Evolutionary conservation across 352 stramenopile species (phyloP), one percentile per base, ranked within the genome.

Genomic region (Phytophthora parvispora): DNA sequence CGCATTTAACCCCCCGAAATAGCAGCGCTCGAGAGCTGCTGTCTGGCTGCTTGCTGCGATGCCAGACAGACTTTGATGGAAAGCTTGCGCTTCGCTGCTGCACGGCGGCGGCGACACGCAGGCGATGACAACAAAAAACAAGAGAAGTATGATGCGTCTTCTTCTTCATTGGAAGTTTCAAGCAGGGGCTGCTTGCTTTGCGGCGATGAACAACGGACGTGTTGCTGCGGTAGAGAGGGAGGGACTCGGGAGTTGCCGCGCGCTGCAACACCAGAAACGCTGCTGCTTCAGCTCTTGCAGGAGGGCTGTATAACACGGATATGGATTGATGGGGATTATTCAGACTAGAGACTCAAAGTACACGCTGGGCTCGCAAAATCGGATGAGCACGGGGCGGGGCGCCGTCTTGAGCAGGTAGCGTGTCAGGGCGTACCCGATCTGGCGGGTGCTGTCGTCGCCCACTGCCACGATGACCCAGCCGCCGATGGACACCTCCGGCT

Each of bases 401-500:
- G 85, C 78, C 8, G 87, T 93, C 79, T 88, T 85, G 47, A 95
- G 80, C 60, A 95, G 57, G 60, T 92, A 93, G 4, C 83, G 82
- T 22, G 83, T 84, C 25, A 95, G 54, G 2, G 69, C 64, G 67
- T 95, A 95, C 43, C 84, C 81, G 18, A 95, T 75, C 42, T 84
- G 67, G 24, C 78, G 77, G n/a, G 87, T 95, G 57, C 71, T 87
- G 61, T 95, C 87, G 51, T 85, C 69, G 10, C 75, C 87, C 42
- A 95, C 87, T 18, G 87, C 85, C 18, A 93, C 85, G 40, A 93
- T 75, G 42, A 92, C 84, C 71, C 78, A 95, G 1, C 87, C 87
- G 0, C 56, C 55, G 3, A 89, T 72, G 6, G 71, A 78, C 20
- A 74, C 57, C 31, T 78, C 64, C 12, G 75, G 53, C 40, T 70